Percentiles rank a stretch among this genome's conserved stretches.
Evolutionary conservation across 2,329 filamentous ascomycete genomes (phyloP).

Genomic region (Cytospora leucostoma): DNA sequence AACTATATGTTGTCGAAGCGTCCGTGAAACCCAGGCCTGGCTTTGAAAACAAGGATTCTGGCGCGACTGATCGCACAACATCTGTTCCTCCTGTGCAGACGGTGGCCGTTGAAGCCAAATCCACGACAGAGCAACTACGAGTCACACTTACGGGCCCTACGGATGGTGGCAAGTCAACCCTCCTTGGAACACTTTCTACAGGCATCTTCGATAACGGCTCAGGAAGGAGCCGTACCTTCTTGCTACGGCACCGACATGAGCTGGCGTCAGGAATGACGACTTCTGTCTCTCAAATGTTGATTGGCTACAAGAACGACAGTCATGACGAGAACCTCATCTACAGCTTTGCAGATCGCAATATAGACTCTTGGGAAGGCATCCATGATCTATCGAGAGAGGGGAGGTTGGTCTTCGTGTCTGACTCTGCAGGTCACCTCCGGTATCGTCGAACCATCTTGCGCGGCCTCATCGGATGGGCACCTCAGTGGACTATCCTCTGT

Average conservation of each 20-base stretch:
- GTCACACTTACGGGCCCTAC: slow-evolving; percentile 88
- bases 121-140: slow-evolving; percentile 72
- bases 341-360: slow-evolving; percentile 84
- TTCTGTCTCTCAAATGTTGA: slow-evolving; percentile 88
- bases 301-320: slow-evolving; percentile 67
- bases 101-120: slow-evolving; percentile 31
- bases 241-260: slow-evolving; percentile 92
- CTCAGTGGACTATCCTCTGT: slow-evolving; percentile 90
- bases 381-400: slow-evolving; percentile 75
- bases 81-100: slow-evolving; percentile 30
- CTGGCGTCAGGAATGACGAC: slow-evolving; percentile 90
- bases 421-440: slow-evolving; percentile 87
- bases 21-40: slow-evolving; percentile 68
- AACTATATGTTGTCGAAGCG: slow-evolving; percentile 87
- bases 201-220: slow-evolving; percentile 88
- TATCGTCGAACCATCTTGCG: slow-evolving; percentile 87
- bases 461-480: slow-evolving; percentile 91
- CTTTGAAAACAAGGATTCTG: slow-evolving; percentile 19
- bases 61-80: slow-evolving; percentile 20
- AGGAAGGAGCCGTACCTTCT: slow-evolving; percentile 82
- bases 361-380: slow-evolving; percentile 93
- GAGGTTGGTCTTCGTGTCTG: slow-evolving; percentile 83
- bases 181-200: slow-evolving; percentile 85
- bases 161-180: slow-evolving; percentile 87
- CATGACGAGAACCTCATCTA: slow-evolving; percentile 54